These are phyloP conservation scores for Asclepias syriaca DNA, from an alignment of 257 asterid genomes.

Conservation along the genomic window DNA sequence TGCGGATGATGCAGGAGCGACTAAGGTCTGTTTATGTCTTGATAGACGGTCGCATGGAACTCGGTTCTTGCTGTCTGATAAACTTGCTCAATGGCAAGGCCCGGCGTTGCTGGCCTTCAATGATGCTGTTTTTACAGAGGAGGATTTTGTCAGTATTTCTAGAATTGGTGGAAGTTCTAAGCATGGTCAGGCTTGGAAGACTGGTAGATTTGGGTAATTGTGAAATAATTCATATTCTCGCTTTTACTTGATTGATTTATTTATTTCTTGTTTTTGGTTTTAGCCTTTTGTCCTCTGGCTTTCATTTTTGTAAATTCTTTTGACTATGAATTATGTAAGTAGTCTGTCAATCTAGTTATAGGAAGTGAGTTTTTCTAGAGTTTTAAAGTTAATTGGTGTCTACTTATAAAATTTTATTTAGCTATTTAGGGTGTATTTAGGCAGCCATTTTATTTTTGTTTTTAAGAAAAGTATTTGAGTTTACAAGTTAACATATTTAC, in stretches of 20 bases:
- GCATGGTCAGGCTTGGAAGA: conserved; percentile 79
- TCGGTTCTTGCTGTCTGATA: conserved; percentile 57
- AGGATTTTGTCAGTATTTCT: conserved; percentile 89
- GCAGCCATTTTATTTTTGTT: background rate
- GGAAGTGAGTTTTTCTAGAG: background rate
- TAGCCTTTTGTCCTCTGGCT: background rate
- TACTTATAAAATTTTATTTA: background rate
- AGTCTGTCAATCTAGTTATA: background rate
- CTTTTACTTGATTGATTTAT: background rate
- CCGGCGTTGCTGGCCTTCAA: conserved; percentile 83
- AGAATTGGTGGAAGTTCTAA: conserved; percentile 91
- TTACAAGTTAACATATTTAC: background rate
- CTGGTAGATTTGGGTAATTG: conserved; percentile 90
- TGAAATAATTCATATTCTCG: background rate
- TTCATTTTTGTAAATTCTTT: background rate
- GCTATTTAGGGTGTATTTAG: background rate
- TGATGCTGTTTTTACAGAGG: conserved; percentile 83
- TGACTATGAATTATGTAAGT: background rate
- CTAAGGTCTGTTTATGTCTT: conserved; percentile 81
- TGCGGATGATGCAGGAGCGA: conserved; percentile 98
- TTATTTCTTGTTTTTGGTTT: too few relatives aligned
- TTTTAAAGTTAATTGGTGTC: background rate
- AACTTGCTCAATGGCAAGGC: conserved; percentile 87
- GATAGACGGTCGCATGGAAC: conserved; percentile 68
- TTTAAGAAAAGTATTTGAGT: background rate